Conservation (phyloP, 2,329 filamentous ascomycete genomes). For the Trichoderma gracile region DNA sequence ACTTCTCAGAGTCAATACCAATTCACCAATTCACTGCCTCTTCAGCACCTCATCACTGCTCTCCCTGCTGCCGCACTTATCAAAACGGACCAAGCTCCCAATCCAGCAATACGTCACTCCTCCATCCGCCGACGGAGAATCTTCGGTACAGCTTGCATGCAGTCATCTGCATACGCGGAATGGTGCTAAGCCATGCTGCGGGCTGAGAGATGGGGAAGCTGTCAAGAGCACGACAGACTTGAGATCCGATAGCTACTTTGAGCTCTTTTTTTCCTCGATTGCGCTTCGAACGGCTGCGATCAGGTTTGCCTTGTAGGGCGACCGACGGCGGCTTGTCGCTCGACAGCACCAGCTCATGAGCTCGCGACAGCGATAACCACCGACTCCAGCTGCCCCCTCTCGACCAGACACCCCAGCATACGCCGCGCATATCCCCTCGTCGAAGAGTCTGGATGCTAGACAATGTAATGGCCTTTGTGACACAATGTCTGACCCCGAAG, state of each 20-base stretch:
- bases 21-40: no score
- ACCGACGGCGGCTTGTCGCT: background rate
- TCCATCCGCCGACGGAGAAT: slow-evolving; percentile 20
- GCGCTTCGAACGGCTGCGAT: background rate
- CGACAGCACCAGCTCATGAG: background rate
- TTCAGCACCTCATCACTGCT: background rate
- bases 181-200: background rate
- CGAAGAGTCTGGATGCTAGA: slow-evolving; percentile 15
- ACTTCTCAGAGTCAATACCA: no score
- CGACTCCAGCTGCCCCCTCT: slow-evolving; percentile 1
- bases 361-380: slow-evolving; percentile 17
- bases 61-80: no score
- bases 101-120: slow-evolving; percentile 18
- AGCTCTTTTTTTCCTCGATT: background rate
- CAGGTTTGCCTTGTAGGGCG: slow-evolving; percentile 2
- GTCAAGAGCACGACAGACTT: background rate
- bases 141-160: slow-evolving; percentile 21
- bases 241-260: slow-evolving; percentile 1
- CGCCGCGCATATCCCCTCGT: background rate
- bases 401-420: background rate
- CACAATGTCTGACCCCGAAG: slow-evolving; percentile 53
- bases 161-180: slow-evolving; percentile 23
- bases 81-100: no score
- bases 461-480: slow-evolving; percentile 44
- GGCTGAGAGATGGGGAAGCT: slow-evolving; percentile 17